Evolutionary conservation across 352 stramenopile genomes (phyloP), one percentile per base, ranked within the genome.

Genomic region (Peronospora farinosa): DNA sequence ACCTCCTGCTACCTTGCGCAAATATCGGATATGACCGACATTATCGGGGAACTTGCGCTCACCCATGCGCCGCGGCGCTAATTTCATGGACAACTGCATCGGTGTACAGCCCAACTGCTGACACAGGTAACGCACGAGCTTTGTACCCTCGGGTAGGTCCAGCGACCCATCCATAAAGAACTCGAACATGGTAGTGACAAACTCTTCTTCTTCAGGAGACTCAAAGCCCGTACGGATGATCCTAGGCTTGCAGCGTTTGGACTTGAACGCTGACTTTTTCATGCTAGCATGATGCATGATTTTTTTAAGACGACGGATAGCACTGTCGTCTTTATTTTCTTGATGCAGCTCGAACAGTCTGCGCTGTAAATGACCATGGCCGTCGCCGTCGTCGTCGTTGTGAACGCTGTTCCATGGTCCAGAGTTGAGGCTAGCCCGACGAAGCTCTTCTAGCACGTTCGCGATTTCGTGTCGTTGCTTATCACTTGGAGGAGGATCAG

Each of bases 191-290:
- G 68, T 59, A 1, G 49, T 75, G 25, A 78, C 69, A 48, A 78
- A 84, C 40, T 68, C 52, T 43, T 86, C 74, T 57, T 88, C 77
- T 55, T 88, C 68, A 5, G 49, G 56, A 1, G 69, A 78, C 32
- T 86, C 73, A 43, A 88, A 88, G 30, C 77, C 77, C 57, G 77
- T 88, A 46, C 77, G 77, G 45, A 88, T 85, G 60, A 88, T 88
- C 25, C 66, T 79, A 23, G 77, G 74, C 19, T 69, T 74, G 8
- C 68, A 56, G 13, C 66, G 67, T 42, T 69, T 72, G 21, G 51
- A 21, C 40, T 49, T 62, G 5, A 44, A 32, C 21, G 2, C 16
- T 23, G 40, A 15, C 25, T 58, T 65, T 9, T 30, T 69, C 25
- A 65, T 67, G 23, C 52, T 32, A 8, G 48, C 32, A 36, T 40